phyloP scores from a whole-genome alignment of 257 asterid genomes.

The Solanum appendiculatum region DNA sequence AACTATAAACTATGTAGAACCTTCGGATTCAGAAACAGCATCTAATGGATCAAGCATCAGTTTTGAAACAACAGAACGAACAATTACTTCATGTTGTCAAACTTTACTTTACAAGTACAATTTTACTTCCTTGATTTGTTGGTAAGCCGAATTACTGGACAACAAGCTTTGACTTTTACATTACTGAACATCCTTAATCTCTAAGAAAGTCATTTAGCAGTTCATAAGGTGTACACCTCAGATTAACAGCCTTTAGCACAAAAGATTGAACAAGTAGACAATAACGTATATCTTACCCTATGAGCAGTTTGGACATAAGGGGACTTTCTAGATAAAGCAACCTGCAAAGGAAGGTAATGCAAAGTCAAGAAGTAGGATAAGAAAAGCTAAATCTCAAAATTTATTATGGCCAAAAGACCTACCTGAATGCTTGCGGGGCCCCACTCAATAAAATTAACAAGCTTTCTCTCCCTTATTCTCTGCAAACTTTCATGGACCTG shows the following conservation, averaged over 20 bases:
- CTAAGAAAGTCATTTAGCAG: neutral
- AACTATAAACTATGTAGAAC: neutral
- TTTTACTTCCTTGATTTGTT: neutral
- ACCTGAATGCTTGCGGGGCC: constrained; percentile 99
- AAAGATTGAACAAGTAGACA: neutral
- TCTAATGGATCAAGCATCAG: neutral
- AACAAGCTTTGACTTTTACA: neutral
- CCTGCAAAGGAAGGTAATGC: constrained; percentile 35
- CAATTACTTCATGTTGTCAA: neutral
- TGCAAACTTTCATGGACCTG: constrained; percentile 99
- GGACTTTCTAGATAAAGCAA: constrained; percentile 97
- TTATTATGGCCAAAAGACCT: constrained; percentile 4
- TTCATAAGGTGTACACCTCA: neutral
- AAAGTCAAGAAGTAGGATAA: neutral
- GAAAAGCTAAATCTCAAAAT: neutral
- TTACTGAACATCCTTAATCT: neutral
- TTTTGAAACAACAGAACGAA: neutral
- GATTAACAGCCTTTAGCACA: neutral
- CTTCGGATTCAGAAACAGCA: neutral
- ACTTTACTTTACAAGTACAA: neutral
- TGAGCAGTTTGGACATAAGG: constrained; percentile 99
- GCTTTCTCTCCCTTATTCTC: constrained; percentile 95
- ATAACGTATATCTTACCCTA: constrained; percentile 49
- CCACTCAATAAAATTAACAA: constrained; percentile 98
- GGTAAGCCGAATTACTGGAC: neutral